Conservation (phyloP, 805 yeast genomes). For the Starmera dryadoides region DNA sequence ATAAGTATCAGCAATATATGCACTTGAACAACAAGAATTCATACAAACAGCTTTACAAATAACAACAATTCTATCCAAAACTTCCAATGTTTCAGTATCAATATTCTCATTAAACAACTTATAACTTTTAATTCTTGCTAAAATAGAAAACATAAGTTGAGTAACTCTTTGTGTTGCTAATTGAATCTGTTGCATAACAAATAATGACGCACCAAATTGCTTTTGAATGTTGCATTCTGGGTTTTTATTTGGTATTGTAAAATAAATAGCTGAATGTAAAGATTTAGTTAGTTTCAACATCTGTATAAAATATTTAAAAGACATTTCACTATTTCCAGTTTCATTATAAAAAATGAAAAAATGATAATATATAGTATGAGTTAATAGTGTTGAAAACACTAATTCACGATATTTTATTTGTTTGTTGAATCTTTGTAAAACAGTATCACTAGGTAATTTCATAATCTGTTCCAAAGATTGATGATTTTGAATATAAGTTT, state of each 20-base stretch:
- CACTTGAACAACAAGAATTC: neutral
- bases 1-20: slow-evolving; percentile 12
- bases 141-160: slow-evolving; percentile 10
- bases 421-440: slow-evolving; percentile 12
- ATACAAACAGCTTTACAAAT: neutral
- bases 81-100: neutral
- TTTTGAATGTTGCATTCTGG: slow-evolving; percentile 10
- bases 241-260: slow-evolving; percentile 6
- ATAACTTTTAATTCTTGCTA: slow-evolving; percentile 13
- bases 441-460: slow-evolving; percentile 10
- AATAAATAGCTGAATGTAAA: slow-evolving; percentile 3
- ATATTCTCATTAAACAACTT: slow-evolving; percentile 6
- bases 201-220: slow-evolving; percentile 15
- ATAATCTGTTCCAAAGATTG: slow-evolving; percentile 10
- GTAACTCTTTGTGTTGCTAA: slow-evolving; percentile 12
- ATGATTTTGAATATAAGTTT: slow-evolving; percentile 2
- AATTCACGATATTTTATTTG: slow-evolving; percentile 2
- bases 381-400: slow-evolving; percentile 9
- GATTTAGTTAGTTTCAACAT: slow-evolving; percentile 2
- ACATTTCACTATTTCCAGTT: slow-evolving; percentile 4
- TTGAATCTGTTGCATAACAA: slow-evolving; percentile 16
- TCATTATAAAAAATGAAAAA: slow-evolving; percentile 13
- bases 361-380: slow-evolving; percentile 16
- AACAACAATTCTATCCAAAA: slow-evolving; percentile 10
- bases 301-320: slow-evolving; percentile 8